These are phyloP conservation scores for Tanacetum coccineum DNA, from an alignment of 129 eudicot species.

Conservation along the genomic window DNA sequence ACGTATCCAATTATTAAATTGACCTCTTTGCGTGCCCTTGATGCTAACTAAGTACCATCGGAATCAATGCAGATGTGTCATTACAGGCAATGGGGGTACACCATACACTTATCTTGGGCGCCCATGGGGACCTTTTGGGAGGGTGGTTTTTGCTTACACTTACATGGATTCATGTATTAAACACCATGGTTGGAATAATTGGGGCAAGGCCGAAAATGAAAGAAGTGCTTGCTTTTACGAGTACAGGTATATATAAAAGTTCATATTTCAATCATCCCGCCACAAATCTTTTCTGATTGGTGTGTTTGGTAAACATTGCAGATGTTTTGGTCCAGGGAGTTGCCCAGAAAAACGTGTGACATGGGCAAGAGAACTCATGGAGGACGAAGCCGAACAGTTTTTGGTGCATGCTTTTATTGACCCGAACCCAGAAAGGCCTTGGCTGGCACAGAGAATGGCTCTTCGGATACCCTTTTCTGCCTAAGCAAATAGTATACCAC, in stretches of 20 bases:
- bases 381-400: conserved; percentile 79
- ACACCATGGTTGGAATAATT: conserved; percentile 82
- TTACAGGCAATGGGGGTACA: conserved; percentile 81
- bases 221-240: conserved; percentile 96
- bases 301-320: conserved; percentile 26
- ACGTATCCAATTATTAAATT: not conserved
- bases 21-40: not conserved
- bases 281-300: not conserved
- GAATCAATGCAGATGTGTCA: conserved; percentile 64
- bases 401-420: conserved; percentile 68
- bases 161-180: conserved; percentile 80
- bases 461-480: conserved; percentile 77
- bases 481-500: conserved; percentile 3
- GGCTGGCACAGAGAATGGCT: conserved; percentile 82
- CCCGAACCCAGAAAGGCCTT: conserved; percentile 70
- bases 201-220: conserved; percentile 86
- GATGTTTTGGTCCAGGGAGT: conserved; percentile 89
- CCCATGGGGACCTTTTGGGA: conserved; percentile 99
- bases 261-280: not conserved
- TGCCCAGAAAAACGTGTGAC: conserved; percentile 61
- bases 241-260: conserved; percentile 50
- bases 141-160: conserved; percentile 88
- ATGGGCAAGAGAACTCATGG: conserved; percentile 89
- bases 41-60: not conserved
- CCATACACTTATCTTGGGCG: conserved; percentile 80